Base-by-base conservation (phyloP, 2,329 filamentous ascomycete genomes). In the Alternaria gansuensis region DNA sequence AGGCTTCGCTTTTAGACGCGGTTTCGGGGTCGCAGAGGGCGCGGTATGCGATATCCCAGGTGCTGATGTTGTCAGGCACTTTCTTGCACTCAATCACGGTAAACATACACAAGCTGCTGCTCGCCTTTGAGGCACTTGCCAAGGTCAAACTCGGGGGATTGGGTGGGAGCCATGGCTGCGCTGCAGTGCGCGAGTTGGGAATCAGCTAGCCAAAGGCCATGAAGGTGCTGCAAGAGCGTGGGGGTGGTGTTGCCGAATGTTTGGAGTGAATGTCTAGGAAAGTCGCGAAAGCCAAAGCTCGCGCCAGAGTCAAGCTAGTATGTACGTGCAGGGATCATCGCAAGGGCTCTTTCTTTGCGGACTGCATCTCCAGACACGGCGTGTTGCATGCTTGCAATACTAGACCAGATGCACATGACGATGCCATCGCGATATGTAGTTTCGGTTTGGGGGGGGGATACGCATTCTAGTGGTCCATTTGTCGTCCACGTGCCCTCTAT, bases 111-210 rank as follows among this genome's bases (percentile, higher is more conserved):
- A 72, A 97, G 83, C 75, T 90, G 85, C 72, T 86, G 86, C 77
- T 94, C 88, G 80, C 92, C 91, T 71, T 87, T 89, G 73, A 98
- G 85, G 81, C 92, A 96, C 76, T 90, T 88, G 79, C 92, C 90
- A 79, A 97, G 84, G 74, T 92, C 87, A 74, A 93, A 92, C 77
- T 85, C 83, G 64, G 68, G 60, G 43, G 67, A 62, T 61, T 64
- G 66, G 34, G 67, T 62, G 51, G 75, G 68, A 56, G 76, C 73
- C 76, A 78, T 78, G 67, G 57, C 69, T 62, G 74, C 76, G 73
- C 75, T 70, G 60, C 60, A 63, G 60, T 76, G 75, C 74, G 75
- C 74, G 66, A 62, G 45, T 41, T 46, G 48, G 45, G n/a, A 28
- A 34, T 45, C 60, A 63, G 63, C 64, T 74, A 75, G 54, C 70